Conservation (phyloP, 2,329 filamentous ascomycete genomes). For the Penicillium palitans region DNA sequence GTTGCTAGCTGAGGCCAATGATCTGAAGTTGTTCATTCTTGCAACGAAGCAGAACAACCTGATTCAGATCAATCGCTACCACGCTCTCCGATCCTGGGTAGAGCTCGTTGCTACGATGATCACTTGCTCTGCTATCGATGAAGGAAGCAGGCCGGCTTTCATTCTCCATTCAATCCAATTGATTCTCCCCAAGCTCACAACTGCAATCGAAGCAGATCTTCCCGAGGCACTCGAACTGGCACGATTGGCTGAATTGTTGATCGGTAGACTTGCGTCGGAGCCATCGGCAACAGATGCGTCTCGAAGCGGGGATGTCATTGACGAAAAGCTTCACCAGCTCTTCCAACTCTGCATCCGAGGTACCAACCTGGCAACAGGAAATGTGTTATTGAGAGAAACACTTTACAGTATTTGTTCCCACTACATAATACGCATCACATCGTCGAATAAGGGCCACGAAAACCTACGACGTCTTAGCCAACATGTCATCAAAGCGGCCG, state of each 20-base stretch:
- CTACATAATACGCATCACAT: conserved; percentile 69
- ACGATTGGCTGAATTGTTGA: conserved; percentile 69
- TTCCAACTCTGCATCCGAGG: conserved; percentile 85
- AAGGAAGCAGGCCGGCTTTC: conserved; percentile 70
- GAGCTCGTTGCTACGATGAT: conserved; percentile 82
- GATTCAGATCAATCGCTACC: conserved; percentile 53
- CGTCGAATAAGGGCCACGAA: conserved; percentile 52
- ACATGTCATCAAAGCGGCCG: conserved; percentile 74
- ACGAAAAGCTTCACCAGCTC: conserved; percentile 86
- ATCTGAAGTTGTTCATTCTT: conserved; percentile 40
- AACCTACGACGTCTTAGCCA: conserved; percentile 54
- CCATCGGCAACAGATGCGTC: conserved; percentile 43
- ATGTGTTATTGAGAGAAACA: conserved; percentile 70
- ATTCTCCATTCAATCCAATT: conserved; percentile 84
- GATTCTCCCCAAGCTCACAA: conserved; percentile 83
- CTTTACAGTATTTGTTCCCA: conserved; percentile 92
- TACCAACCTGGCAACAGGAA: conserved; percentile 71
- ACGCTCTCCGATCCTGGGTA: conserved; percentile 78
- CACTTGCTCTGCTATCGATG: conserved; percentile 76
- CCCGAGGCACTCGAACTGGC: conserved; percentile 74
- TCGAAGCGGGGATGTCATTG: conserved; percentile 67
- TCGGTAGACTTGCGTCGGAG: conserved; percentile 44
- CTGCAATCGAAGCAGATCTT: conserved; percentile 67
- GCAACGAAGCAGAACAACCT: conserved; percentile 44
- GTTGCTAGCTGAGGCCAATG: conserved; percentile 41